Evolutionary conservation across 2,329 filamentous ascomycete genomes (phyloP).

Genomic region (Ophiostoma ips): DNA sequence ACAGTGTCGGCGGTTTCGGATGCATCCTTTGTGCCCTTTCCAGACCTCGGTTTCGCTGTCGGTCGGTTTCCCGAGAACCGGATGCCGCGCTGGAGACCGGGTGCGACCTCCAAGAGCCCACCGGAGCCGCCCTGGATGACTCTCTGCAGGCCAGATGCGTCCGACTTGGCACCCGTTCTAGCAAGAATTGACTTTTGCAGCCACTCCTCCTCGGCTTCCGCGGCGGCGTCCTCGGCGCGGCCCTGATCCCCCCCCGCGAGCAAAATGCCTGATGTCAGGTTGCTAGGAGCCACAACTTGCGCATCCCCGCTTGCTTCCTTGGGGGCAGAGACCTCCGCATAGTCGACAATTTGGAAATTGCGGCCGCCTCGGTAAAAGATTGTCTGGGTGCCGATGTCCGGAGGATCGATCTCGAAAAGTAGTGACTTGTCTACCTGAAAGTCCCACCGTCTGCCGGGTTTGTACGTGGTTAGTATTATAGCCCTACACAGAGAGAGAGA

Average conservation of each 20-base stretch:
- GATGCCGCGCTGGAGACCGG: conserved; percentile 68
- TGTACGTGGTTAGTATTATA: conserved; percentile 5
- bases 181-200: conserved; percentile 21
- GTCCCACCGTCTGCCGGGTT: conserved; percentile 51
- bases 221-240: conserved; percentile 52
- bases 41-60: conserved; percentile 31
- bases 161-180: conserved; percentile 11
- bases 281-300: conserved; percentile 62
- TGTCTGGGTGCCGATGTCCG: conserved; percentile 88
- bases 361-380: conserved; percentile 84
- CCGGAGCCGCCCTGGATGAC: conserved; percentile 72
- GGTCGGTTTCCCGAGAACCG: conserved; percentile 47
- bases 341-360: conserved; percentile 83
- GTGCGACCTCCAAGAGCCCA: conserved; percentile 66
- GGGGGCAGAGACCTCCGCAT: conserved; percentile 89
- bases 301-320: conserved; percentile 82
- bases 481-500: too few species aligned
- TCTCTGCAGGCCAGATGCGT: conserved; percentile 30
- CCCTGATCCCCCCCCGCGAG: neutral
- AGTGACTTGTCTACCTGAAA: conserved; percentile 65
- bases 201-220: conserved; percentile 58
- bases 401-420: conserved; percentile 75
- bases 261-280: conserved; percentile 20
- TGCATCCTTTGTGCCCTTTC: conserved; percentile 23
- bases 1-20: conserved; percentile 57